These are phyloP conservation scores for Colletotrichum filicis DNA, from an alignment of 2,329 filamentous ascomycete genomes.

Conservation along the genomic window DNA sequence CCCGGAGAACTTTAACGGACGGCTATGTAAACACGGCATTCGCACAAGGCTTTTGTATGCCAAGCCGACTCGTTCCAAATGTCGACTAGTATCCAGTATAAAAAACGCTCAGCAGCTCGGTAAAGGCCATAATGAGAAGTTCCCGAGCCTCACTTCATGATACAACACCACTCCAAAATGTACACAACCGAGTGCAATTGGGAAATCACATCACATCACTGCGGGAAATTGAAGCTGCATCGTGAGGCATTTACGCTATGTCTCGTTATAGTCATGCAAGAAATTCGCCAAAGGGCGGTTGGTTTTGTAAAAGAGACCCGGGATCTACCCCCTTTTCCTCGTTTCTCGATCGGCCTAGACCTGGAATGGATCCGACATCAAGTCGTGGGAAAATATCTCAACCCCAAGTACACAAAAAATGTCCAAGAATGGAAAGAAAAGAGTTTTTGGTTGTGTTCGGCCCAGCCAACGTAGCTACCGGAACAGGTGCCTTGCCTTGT, in stretches of 20 bases:
- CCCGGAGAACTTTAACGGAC: background rate
- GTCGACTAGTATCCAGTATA: background rate
- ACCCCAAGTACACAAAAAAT: constrained; percentile 12
- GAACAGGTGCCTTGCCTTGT: constrained; percentile 1
- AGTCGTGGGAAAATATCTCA: background rate
- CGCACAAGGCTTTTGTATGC: background rate
- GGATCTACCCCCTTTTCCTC: background rate
- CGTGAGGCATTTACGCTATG: constrained; percentile 5
- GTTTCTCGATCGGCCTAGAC: background rate
- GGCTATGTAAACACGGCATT: background rate
- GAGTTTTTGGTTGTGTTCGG: background rate
- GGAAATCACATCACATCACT: background rate
- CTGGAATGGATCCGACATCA: background rate
- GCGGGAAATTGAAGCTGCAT: background rate
- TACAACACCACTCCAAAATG: background rate
- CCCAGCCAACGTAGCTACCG: constrained; percentile 11
- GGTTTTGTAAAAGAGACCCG: background rate
- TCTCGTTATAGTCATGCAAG: constrained; percentile 17
- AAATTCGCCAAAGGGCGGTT: background rate
- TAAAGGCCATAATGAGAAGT: background rate
- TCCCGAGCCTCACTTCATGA: no score
- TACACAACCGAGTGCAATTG: background rate
- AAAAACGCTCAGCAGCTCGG: background rate
- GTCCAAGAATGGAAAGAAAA: constrained; percentile 25
- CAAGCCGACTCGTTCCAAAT: background rate